Base-by-base conservation (phyloP, 2,329 filamentous ascomycete species). In the Cordyceps cateniannulata region DNA sequence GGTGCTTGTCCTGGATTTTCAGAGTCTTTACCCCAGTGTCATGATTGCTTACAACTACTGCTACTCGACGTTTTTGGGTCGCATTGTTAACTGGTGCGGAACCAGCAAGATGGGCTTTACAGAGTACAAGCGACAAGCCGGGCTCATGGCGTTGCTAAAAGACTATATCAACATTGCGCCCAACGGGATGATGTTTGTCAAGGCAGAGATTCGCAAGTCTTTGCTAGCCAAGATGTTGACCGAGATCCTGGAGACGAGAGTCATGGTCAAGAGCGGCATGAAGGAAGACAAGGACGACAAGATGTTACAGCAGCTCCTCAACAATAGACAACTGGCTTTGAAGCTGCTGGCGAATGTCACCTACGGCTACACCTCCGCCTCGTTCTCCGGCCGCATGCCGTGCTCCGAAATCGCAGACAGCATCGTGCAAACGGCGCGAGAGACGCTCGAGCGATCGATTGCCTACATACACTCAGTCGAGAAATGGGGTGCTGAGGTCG, bases 41-140 rank as follows among this genome's bases (percentile, higher is more conserved):
- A 97, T 99, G 92, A 98, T 99, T 70, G 95, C 95, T 0, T 98
- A 99, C 77, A 99, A 99, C 69, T 95, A 97, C 71, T 99, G 95
- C 76, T 99, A 99, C 71, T 98, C 95, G 0, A 99, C 95, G 0
- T 99, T 93, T 67, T 80, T 98, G 0, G 95, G 95, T 0, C 85
- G 95, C 32, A 86, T 96, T 44, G 84, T 86, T 29, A 85, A 86
- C 66, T 97, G 93, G 93, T 85, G 91, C n/a, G 93, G 92, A 2
- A 86, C 84, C 32, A 93, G 91, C 77, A 96, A 98, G 75, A 91
- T 99, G 88, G 95, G 95, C 0, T 96, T 98, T 70, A 86, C 86
- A 29, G 88, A 96, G 63, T 98, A 96, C 74, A 81, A 88, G 64
- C 85, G 95, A 25, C 85, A 93, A 65, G 81, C 86, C 38, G 83